Evolutionary conservation across 345 rosid species (phyloP), one percentile per base, ranked within the genome.

Genomic region (Populus tremula): DNA sequence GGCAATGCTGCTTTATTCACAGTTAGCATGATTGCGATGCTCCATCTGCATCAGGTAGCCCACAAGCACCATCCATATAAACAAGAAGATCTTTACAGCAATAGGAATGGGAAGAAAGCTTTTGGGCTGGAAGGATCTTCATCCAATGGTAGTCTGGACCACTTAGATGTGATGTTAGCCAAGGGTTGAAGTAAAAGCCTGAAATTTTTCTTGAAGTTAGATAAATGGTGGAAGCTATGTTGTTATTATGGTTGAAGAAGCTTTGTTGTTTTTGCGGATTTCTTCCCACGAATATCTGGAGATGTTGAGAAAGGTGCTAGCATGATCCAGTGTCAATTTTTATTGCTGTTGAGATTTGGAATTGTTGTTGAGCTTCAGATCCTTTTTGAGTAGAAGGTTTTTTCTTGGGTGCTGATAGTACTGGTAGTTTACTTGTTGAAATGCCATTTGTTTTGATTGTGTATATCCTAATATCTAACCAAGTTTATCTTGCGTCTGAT

Each of bases 1-100:
- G 91, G 97, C 45, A 93, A 90, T 82, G 91, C 94, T 72, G 97
- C 98, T 74, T 70, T 93, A 62, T 88, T 96, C 71, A 88, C 97
- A 0, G 74, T 96, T 43, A 91, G 97, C 74, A 86, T 93, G 98
- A 77, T 92, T 53, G 89, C 96, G 14, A 78, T 93, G 89, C 77
- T 93, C 78, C 94, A 89, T 82, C 84, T 91, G 78, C 95, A 88
- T 70, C 91, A 86, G 75, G 81, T 82, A 33, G 82, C 90, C 66
- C 69, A 75, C 59, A 85, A 73, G 69, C 90, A 87, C 47, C 86
- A 77, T 65, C 73, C 77, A 11, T 81, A 76, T 10, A 86, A 78
- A 84, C 89, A 78, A 66, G 88, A 79, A 29, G 84, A 85, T 76
- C 64, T 77, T 68, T 86, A 77, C 77, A 78, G 78, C 71, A 77